These are phyloP conservation scores for Geotrichum restrictum DNA, from an alignment of 1,139 yeast genomes.

Conservation along the genomic window DNA sequence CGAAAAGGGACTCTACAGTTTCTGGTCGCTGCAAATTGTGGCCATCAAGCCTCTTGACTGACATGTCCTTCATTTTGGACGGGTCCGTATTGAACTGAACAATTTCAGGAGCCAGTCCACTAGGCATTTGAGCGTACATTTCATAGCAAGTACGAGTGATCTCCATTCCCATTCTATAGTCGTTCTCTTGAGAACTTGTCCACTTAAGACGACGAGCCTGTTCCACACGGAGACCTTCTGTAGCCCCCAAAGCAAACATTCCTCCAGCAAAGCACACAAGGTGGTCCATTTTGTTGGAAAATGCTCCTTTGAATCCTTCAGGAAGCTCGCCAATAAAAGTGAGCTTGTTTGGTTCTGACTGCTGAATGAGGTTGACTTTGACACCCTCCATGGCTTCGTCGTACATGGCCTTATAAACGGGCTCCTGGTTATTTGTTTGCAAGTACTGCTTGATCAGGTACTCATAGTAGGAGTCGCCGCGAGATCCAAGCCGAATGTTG, in stretches of 20 bases:
- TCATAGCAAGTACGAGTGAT: slow-evolving; percentile 77
- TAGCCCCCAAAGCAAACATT: slow-evolving; percentile 83
- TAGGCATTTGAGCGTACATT: slow-evolving; percentile 67
- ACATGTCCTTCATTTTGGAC: slow-evolving; percentile 50
- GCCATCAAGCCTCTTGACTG: slow-evolving; percentile 64
- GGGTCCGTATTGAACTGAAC: slow-evolving; percentile 63
- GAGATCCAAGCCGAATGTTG: slow-evolving; percentile 73
- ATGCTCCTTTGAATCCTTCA: slow-evolving; percentile 54
- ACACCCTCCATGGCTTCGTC: slow-evolving; percentile 74
- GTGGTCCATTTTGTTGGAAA: slow-evolving; percentile 88
- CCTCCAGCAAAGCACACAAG: slow-evolving; percentile 93
- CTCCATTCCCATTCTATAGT: slow-evolving; percentile 68
- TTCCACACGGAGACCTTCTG: slow-evolving; percentile 58
- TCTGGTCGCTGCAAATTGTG: slow-evolving; percentile 93
- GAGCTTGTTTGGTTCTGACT: slow-evolving; percentile 60
- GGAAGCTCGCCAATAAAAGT: slow-evolving; percentile 78
- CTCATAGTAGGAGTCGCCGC: slow-evolving; percentile 93
- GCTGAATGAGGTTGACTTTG: slow-evolving; percentile 56
- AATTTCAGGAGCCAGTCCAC: slow-evolving; percentile 87
- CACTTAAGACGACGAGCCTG: slow-evolving; percentile 49
- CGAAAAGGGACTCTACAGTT: slow-evolving; percentile 83
- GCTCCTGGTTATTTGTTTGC: slow-evolving; percentile 63
- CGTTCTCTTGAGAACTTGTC: slow-evolving; percentile 49
- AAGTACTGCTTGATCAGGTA: slow-evolving; percentile 81
- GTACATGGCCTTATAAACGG: slow-evolving; percentile 68